Conservation (phyloP, 75 land plant genomes). For the Cunninghamia lanceolata region DNA sequence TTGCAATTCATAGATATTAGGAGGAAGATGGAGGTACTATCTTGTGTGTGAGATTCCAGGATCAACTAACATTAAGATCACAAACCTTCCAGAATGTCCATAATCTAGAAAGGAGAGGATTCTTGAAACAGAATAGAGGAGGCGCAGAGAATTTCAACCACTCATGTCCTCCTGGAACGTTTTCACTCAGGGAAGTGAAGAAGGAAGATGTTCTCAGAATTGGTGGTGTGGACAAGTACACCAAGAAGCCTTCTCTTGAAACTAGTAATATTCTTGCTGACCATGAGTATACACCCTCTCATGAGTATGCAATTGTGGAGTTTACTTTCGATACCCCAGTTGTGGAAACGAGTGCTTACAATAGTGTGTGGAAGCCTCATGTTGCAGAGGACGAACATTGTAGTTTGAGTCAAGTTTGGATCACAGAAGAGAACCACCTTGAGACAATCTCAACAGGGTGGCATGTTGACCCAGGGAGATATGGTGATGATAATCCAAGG, state of each 20-base stretch:
- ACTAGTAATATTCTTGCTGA: neutral
- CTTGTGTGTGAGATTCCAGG: neutral
- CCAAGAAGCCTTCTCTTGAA: neutral
- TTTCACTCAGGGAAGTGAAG: neutral
- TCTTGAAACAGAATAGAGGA: neutral
- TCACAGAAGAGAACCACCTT: neutral
- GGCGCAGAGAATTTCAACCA: neutral
- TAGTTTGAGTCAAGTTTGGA: constrained; percentile 9
- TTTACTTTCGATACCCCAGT: neutral
- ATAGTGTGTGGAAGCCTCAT: constrained; percentile 10
- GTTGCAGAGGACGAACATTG: constrained; percentile 1
- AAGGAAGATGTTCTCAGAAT: neutral
- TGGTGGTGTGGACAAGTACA: neutral
- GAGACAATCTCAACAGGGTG: constrained; percentile 4
- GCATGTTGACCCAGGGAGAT: constrained; percentile 22
- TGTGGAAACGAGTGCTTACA: neutral
- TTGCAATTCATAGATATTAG: constrained; percentile 1
- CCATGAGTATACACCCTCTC: neutral
- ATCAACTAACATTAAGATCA: neutral
- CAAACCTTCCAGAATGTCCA: neutral
- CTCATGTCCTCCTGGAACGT: neutral
- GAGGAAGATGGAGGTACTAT: neutral
- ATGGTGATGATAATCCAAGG: constrained; percentile 30
- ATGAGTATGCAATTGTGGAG: constrained; percentile 6
- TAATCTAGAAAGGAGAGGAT: neutral